Percentiles rank a stretch among this genome's conserved stretches.
Conservation (phyloP, 768 basidiomycete species). For the Glaciozyma antarctica region DNA sequence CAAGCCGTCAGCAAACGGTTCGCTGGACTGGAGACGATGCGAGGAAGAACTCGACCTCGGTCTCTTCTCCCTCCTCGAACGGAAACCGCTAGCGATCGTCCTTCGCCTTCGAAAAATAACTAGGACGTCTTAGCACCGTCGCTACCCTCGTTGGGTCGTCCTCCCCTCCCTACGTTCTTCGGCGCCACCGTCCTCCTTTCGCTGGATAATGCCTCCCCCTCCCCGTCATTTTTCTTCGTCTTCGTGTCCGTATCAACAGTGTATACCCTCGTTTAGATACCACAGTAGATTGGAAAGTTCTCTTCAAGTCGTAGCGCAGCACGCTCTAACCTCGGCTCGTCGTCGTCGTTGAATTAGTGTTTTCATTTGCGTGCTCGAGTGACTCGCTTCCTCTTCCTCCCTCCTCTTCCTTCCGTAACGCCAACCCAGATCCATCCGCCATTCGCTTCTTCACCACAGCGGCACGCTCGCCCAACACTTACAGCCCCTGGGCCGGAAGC, state of each 20-base stretch:
- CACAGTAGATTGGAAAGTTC: too few relatives aligned
- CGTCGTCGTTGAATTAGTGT: too few relatives aligned
- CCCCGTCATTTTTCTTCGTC: background rate
- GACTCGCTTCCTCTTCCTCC: background rate
- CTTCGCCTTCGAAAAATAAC: slow-evolving; percentile 7
- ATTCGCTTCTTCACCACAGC: too few relatives aligned
- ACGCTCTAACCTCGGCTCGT: too few relatives aligned
- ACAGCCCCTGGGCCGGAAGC: too few relatives aligned
- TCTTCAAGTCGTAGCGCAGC: too few relatives aligned
- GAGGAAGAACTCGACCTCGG: slow-evolving; percentile 14
- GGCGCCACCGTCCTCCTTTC: background rate
- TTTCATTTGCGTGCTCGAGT: background rate
- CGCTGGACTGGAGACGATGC: slow-evolving; percentile 6
- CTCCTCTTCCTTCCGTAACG: background rate
- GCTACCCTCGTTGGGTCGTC: background rate
- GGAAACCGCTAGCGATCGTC: background rate
- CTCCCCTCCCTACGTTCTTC: background rate
- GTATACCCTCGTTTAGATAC: too few relatives aligned
- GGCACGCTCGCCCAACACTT: background rate
- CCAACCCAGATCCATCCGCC: too few relatives aligned
- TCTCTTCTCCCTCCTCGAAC: background rate
- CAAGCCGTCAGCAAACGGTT: slow-evolving; percentile 10
- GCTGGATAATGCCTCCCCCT: background rate
- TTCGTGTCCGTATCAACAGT: too few relatives aligned
- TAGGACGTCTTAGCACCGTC: background rate